A percentile compares a stretch with the other conserved stretches of the same genome.
Evolutionary conservation across 345 rosid genomes (phyloP).

Genomic region (Pelargonium nanum): DNA sequence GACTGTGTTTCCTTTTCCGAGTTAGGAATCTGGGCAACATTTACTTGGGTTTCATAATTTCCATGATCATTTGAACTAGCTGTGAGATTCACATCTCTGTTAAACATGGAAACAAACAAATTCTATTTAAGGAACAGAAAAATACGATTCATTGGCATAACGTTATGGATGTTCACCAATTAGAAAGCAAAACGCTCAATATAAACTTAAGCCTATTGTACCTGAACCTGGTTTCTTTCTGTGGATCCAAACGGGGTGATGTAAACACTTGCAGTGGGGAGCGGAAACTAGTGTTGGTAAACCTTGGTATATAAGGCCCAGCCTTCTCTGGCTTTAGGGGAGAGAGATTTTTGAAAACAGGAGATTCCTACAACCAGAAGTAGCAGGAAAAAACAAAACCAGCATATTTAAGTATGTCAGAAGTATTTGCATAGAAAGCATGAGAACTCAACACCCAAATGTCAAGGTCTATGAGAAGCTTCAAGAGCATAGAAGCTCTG

Average conservation of each 20-base stretch:
- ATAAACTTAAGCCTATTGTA: constrained; percentile 1
- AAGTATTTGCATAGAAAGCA: neutral
- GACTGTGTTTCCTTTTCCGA: constrained; percentile 9
- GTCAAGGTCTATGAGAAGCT: too few species aligned
- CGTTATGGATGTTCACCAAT: neutral
- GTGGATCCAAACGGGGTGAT: constrained; percentile 20
- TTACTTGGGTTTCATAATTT: neutral
- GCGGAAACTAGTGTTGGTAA: constrained; percentile 13
- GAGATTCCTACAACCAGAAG: constrained; percentile 21
- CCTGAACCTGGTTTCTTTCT: constrained; percentile 18
- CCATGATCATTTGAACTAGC: constrained; percentile 9
- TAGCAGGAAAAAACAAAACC: neutral
- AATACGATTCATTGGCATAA: neutral
- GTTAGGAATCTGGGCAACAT: constrained; percentile 3
- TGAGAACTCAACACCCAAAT: neutral
- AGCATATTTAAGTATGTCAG: neutral
- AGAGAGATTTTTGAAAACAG: constrained; percentile 19
- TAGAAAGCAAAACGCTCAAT: neutral
- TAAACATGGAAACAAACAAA: constrained; percentile 3
- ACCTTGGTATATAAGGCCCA: constrained; percentile 8
- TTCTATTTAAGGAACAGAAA: constrained; percentile 2
- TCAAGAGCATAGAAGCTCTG: neutral
- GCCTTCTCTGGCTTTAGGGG: constrained; percentile 21
- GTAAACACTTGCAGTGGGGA: constrained; percentile 18
- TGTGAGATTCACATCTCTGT: constrained; percentile 15